Percentiles rank a stretch among this genome's conserved stretches.
phyloP scores from a whole-genome alignment of 176 grass and related monocot species.

The Metroxylon sagu region DNA sequence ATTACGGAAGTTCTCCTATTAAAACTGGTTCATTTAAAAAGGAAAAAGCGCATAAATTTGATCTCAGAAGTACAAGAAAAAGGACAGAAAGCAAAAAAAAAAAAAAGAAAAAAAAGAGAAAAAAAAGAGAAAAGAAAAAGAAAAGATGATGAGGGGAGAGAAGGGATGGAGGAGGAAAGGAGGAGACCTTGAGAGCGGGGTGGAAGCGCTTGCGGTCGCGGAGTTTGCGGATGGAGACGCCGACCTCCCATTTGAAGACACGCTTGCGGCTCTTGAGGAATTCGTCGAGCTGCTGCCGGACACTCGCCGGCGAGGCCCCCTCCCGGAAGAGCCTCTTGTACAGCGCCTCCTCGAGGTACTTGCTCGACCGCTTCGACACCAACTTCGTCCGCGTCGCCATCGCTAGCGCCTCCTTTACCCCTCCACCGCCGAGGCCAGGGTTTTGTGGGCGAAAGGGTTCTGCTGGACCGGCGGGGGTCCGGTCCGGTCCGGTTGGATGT shows the following conservation, averaged over 20 bases:
- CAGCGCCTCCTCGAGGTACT: conserved; percentile 74
- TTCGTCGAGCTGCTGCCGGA: conserved; percentile 60
- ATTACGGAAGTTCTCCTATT: too few relatives aligned
- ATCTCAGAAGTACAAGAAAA: too few relatives aligned
- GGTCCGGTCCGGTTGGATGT: too few relatives aligned
- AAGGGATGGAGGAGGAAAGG: conserved; percentile 4
- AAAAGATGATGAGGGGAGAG: not conserved
- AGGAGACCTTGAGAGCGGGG: conserved; percentile 58
- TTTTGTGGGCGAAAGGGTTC: too few relatives aligned
- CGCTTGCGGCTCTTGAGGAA: conserved; percentile 87
- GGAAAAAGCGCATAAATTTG: too few relatives aligned
- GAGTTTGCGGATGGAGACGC: conserved; percentile 63
- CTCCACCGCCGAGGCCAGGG: not conserved
- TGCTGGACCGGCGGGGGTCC: too few relatives aligned
- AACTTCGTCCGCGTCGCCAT: conserved; percentile 69
- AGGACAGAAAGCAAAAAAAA: too few relatives aligned
- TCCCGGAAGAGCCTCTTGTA: conserved; percentile 64
- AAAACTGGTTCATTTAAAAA: too few relatives aligned
- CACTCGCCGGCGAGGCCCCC: conserved; percentile 52
- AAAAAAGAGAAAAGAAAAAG: not conserved
- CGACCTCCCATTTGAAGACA: conserved; percentile 96
- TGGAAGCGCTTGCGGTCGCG: conserved; percentile 44
- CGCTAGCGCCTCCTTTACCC: not conserved
- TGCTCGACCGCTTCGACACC: conserved; percentile 53
- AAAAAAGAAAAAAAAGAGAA: too few relatives aligned